Base-by-base conservation (phyloP, 805 yeast species). In the Wickerhamomyces bisporus region DNA sequence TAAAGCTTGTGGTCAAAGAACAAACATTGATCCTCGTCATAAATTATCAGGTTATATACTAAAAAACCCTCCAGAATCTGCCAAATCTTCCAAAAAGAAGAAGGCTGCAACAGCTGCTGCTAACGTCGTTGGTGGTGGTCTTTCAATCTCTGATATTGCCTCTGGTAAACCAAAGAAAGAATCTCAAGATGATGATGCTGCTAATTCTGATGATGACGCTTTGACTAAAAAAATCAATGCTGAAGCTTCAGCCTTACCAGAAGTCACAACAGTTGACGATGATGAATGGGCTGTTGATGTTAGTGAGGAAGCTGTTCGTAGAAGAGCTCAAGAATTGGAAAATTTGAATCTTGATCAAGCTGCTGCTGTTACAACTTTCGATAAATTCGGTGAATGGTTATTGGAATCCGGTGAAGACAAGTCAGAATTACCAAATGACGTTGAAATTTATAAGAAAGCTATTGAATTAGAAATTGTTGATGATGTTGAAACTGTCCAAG, bases 221-320 rank as follows among this genome's bases (percentile, higher is more conserved):
- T 71, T 85, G 49, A 79, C 93, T 31, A 75, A 79, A 58, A 82
- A 82, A 57, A 82, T 84, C 70, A 81, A 78, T 60, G 87, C 93
- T 32, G 94, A 85, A 61, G 94, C 93, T 16, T 81, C 87, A 11
- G 75, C 71, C 28, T 68, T 85, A 42, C 71, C 76, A 26, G 75
- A 75, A 35, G 75, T 77, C 42, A 79, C 75, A 44, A 71, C 65
- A 34, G 83, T 85, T 38, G 80, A 81, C 47, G 96, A 88, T 58
- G 97, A 86, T 50, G 95, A 86, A 49, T 91, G 98, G 98, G 87
- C 96, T 15, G 96, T 89, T 30, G 98, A 91, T 63, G 86, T 89
- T 76, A 85, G 95, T 34, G 93, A 86, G 62, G 98, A 88, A 66
- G 98, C 98, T 41, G 86, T 91, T 48, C 81, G 83, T 58, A 87